Evolutionary conservation across 208 protist species (phyloP).

Genomic region (Trypanosoma scelopori): DNA sequence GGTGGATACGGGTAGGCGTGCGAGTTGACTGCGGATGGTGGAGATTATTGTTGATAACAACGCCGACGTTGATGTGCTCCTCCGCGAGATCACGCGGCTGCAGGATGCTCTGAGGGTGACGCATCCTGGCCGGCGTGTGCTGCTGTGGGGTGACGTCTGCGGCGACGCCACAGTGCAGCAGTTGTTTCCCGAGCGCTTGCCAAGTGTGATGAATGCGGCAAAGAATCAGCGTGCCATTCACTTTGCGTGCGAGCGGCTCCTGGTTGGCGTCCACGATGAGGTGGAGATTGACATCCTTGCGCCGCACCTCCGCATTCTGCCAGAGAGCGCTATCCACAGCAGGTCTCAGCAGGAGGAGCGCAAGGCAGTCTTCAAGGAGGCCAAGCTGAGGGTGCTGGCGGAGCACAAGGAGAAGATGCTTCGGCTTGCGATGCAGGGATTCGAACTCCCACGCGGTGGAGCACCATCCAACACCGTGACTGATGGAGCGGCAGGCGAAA

Average conservation of each 20-base stretch:
- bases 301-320: slow-evolving; percentile 24
- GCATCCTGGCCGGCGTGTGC: neutral
- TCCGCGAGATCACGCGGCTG: slow-evolving; percentile 12
- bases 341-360: slow-evolving; percentile 23
- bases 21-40: neutral
- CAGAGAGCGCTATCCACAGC: slow-evolving; percentile 12
- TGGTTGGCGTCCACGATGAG: slow-evolving; percentile 12
- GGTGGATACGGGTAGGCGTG: neutral
- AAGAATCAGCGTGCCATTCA: slow-evolving; percentile 24
- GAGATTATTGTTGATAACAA: slow-evolving; percentile 25
- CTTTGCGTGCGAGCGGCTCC: slow-evolving; percentile 20
- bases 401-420: slow-evolving; percentile 26
- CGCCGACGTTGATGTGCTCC: slow-evolving; percentile 25
- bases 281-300: slow-evolving; percentile 18
- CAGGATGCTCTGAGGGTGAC: neutral
- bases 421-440: slow-evolving; percentile 6
- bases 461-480: neutral
- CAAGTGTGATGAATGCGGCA: slow-evolving; percentile 27
- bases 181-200: slow-evolving; percentile 24
- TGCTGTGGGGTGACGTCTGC: slow-evolving; percentile 19
- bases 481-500: neutral
- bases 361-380: slow-evolving; percentile 21
- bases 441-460: neutral
- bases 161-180: neutral
- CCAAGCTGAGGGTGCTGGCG: slow-evolving; percentile 12